Percentiles rank a stretch among this genome's conserved stretches.
Evolutionary conservation across 83 land plant species (phyloP).

Genomic region (Larix sibirica): DNA sequence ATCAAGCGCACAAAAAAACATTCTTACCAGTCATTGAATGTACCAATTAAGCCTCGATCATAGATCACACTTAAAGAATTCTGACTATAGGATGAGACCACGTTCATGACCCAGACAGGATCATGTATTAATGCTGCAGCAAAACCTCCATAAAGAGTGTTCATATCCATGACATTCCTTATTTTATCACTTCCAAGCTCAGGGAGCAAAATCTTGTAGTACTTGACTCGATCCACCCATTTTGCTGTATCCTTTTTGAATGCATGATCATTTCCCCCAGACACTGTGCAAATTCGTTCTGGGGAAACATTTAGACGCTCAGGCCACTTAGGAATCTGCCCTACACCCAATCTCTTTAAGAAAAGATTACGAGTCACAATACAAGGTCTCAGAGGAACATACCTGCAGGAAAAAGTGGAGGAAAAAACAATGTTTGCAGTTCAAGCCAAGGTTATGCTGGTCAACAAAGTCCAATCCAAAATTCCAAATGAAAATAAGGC

Average conservation of each 20-base stretch:
- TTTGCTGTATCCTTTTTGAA: slow-evolving; percentile 59
- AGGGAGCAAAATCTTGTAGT: slow-evolving; percentile 48
- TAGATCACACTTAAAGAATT: slow-evolving; percentile 36
- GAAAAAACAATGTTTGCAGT: no score
- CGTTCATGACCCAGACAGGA: slow-evolving; percentile 97
- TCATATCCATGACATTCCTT: slow-evolving; percentile 93
- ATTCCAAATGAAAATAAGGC: not conserved
- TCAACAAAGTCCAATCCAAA: not conserved
- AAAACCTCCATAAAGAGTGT: slow-evolving; percentile 86
- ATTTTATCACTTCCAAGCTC: slow-evolving; percentile 45
- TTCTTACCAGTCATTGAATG: slow-evolving; percentile 37
- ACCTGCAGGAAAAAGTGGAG: slow-evolving; percentile 23
- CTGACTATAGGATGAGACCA: slow-evolving; percentile 60
- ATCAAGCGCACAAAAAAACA: not conserved
- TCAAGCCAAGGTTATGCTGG: not conserved
- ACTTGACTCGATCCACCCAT: slow-evolving; percentile 51
- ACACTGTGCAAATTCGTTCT: slow-evolving; percentile 56
- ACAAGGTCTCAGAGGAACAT: slow-evolving; percentile 53
- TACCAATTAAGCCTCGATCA: slow-evolving; percentile 48
- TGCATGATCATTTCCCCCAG: slow-evolving; percentile 36
- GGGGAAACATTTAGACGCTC: slow-evolving; percentile 59
- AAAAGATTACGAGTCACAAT: slow-evolving; percentile 22
- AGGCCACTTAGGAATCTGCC: slow-evolving; percentile 53
- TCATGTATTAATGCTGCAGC: slow-evolving; percentile 71
- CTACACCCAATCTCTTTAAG: no score